Percentiles rank a stretch among this genome's conserved stretches.
phyloP scores from a whole-genome alignment of 2,329 filamentous ascomycete genomes.

The Colletotrichum agaves region DNA sequence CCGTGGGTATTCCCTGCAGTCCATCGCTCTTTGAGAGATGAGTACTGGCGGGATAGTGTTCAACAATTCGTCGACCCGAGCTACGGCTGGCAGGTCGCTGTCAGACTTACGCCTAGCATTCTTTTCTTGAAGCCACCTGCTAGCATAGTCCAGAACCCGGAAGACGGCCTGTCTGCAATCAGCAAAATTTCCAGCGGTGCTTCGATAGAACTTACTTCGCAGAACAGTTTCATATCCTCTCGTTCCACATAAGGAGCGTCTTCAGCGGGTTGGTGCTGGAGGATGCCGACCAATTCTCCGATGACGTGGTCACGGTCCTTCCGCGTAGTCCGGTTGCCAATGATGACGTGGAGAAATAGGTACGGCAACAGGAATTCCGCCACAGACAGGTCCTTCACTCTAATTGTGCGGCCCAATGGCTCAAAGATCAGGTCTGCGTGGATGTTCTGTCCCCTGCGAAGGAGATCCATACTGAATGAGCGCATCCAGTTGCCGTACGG shows the following conservation, averaged over 20 bases:
- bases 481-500: conserved; percentile 86
- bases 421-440: conserved; percentile 84
- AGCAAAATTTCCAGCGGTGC: background rate
- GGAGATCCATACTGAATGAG: conserved; percentile 81
- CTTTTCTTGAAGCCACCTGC: conserved; percentile 88
- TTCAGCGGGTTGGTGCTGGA: conserved; percentile 68
- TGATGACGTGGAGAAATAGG: conserved; percentile 82
- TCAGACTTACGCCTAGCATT: conserved; percentile 50
- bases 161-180: conserved; percentile 78
- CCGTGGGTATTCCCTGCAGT: conserved; percentile 91
- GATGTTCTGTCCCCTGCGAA: conserved; percentile 79
- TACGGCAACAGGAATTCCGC: conserved; percentile 91
- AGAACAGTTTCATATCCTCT: conserved; percentile 85
- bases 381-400: conserved; percentile 86
- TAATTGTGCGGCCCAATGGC: conserved; percentile 83
- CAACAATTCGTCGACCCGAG: conserved; percentile 62
- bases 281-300: conserved; percentile 78
- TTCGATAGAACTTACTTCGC: conserved; percentile 72
- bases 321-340: conserved; percentile 72
- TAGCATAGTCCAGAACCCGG: conserved; percentile 88
- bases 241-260: conserved; percentile 68
- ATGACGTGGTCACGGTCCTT: conserved; percentile 72
- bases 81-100: conserved; percentile 59
- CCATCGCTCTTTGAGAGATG: conserved; percentile 83
- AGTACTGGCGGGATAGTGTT: conserved; percentile 78